Conservation (phyloP, 306 rosid genomes). For the Astragalus glycyphyllos region DNA sequence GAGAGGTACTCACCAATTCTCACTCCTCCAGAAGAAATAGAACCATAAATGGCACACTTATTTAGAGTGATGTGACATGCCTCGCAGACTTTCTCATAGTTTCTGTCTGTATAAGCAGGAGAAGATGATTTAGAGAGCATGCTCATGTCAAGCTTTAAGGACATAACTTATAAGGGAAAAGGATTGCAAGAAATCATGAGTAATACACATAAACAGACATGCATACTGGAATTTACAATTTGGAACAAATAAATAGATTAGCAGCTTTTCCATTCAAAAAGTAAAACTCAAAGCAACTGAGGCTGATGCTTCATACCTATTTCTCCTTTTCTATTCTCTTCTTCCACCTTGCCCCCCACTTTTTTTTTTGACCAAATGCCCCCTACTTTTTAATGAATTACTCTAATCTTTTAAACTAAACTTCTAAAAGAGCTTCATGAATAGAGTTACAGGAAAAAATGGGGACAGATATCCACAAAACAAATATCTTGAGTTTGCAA, state of each 20-base stretch:
- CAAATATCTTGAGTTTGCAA: conserved; percentile 25
- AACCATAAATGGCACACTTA: conserved; percentile 78
- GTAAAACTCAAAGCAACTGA: conserved; percentile 14
- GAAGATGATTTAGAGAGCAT: conserved; percentile 33
- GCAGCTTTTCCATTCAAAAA: conserved; percentile 18
- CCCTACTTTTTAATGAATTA: background rate
- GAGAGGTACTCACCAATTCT: conserved; percentile 72
- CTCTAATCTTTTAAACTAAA: conserved; percentile 14
- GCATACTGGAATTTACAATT: background rate
- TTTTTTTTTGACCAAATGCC: background rate
- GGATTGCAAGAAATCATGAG: conserved; percentile 24
- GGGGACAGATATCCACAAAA: background rate
- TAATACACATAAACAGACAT: conserved; percentile 1
- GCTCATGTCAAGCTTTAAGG: conserved; percentile 40
- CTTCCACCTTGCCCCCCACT: background rate
- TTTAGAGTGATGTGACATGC: conserved; percentile 77
- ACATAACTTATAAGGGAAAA: conserved; percentile 9
- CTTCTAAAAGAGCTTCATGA: conserved; percentile 13
- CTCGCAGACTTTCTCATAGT: conserved; percentile 85
- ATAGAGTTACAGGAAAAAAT: background rate
- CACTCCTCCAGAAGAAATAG: conserved; percentile 75
- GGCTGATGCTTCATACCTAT: background rate
- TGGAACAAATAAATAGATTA: background rate
- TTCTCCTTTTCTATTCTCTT: background rate
- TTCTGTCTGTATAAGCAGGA: conserved; percentile 59